These are phyloP conservation scores for Ascochyta viciae-villosae DNA, from an alignment of 2,329 filamentous ascomycete species.

Conservation along the genomic window DNA sequence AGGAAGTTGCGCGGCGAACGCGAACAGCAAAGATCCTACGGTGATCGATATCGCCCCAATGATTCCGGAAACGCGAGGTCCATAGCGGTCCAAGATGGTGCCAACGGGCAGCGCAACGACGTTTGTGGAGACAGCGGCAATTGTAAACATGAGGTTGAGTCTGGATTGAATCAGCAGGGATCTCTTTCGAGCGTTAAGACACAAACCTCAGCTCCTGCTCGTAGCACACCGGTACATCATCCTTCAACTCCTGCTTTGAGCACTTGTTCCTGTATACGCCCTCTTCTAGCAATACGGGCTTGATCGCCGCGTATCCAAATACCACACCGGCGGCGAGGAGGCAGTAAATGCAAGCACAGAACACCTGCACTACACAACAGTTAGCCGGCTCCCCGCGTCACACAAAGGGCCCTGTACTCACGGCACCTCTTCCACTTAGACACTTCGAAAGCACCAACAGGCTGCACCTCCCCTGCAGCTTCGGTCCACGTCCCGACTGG, in stretches of 20 bases:
- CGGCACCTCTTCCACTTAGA: conserved; percentile 60
- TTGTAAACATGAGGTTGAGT: conserved; percentile 91
- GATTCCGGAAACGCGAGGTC: conserved; percentile 77
- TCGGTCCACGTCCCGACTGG: conserved; percentile 57
- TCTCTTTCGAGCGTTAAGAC: conserved; percentile 66
- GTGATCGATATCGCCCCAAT: conserved; percentile 73
- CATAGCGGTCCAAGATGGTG: conserved; percentile 81
- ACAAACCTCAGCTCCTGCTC: conserved; percentile 48
- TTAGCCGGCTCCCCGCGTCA: conserved; percentile 23
- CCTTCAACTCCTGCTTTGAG: conserved; percentile 45
- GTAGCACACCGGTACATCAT: conserved; percentile 46
- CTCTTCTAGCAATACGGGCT: conserved; percentile 49
- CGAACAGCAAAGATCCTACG: conserved; percentile 75
- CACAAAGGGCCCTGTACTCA: conserved; percentile 41
- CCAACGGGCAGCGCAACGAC: conserved; percentile 86
- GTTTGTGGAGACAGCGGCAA: conserved; percentile 87
- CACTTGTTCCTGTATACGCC: conserved; percentile 48
- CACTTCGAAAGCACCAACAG: conserved; percentile 61
- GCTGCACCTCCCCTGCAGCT: conserved; percentile 48
- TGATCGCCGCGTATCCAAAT: conserved; percentile 52
- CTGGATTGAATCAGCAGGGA: conserved; percentile 51
- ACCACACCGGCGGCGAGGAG: conserved; percentile 71
- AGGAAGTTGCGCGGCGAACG: conserved; percentile 67
- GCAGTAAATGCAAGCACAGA: conserved; percentile 72
- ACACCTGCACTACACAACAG: conserved; percentile 67